phyloP scores from a whole-genome alignment of 306 rosid species.

The Lagenaria siceraria region DNA sequence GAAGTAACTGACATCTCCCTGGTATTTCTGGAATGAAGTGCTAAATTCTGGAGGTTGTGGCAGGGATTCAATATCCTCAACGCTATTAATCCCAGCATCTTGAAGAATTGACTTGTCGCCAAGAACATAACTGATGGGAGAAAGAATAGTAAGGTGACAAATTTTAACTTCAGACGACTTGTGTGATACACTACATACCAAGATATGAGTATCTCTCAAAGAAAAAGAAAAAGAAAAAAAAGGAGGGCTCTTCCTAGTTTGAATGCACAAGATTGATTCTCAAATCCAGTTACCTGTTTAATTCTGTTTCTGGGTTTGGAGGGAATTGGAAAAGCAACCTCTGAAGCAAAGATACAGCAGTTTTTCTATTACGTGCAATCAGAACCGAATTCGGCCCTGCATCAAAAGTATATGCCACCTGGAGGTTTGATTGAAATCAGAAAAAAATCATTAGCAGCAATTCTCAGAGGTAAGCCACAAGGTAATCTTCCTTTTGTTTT shows the following conservation, averaged over 20 bases:
- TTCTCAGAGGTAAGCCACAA: background rate
- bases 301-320: conserved; percentile 61
- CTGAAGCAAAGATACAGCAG: conserved; percentile 73
- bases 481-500: background rate
- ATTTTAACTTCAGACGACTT: background rate
- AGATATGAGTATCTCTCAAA: background rate
- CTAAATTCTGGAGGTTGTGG: conserved; percentile 70
- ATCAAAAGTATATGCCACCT: conserved; percentile 99
- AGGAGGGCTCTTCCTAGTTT: background rate
- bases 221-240: background rate
- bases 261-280: background rate
- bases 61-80: conserved; percentile 49
- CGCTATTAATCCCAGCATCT: conserved; percentile 64
- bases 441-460: background rate
- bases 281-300: conserved; percentile 40
- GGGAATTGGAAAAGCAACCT: conserved; percentile 85
- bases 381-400: conserved; percentile 98
- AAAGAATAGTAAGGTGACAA: background rate
- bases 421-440: conserved; percentile 10
- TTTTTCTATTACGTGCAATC: conserved; percentile 72
- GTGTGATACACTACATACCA: background rate
- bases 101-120: conserved; percentile 76
- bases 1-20: conserved; percentile 85
- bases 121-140: conserved; percentile 47
- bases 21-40: conserved; percentile 58